phyloP scores from a whole-genome alignment of 108 stramenopile species.

The Aurantiochytrium sp. region DNA sequence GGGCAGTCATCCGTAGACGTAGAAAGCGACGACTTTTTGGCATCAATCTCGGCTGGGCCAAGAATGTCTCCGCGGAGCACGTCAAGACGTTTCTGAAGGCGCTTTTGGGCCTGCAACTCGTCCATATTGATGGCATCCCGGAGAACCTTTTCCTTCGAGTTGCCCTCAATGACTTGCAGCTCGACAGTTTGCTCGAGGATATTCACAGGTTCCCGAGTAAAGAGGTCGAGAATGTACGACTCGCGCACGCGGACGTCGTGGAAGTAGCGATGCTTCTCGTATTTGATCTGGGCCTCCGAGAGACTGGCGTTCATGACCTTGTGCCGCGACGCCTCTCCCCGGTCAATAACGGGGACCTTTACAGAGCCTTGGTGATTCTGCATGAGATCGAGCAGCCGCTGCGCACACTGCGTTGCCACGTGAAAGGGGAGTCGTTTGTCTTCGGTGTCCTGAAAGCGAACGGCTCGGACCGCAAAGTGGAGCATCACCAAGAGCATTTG shows the following conservation, averaged over 20 bases:
- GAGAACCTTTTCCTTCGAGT: not conserved
- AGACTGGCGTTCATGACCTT: not conserved
- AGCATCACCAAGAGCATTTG: constrained; percentile 10
- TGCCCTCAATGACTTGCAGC: not conserved
- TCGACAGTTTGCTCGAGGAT: constrained; percentile 8
- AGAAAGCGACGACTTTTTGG: no score
- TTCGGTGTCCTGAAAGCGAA: not conserved
- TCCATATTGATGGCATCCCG: not conserved
- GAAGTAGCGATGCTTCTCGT: constrained; percentile 1
- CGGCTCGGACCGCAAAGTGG: not conserved
- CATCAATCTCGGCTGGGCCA: no score
- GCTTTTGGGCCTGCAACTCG: not conserved
- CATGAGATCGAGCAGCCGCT: not conserved
- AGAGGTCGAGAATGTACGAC: not conserved
- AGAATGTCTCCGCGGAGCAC: not conserved
- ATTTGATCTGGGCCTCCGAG: not conserved
- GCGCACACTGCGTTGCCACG: not conserved
- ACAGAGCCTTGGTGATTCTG: not conserved
- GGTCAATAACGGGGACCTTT: not conserved
- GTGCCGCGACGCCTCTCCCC: not conserved
- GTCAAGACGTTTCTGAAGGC: not conserved
- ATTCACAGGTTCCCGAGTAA: not conserved
- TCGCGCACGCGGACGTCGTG: not conserved
- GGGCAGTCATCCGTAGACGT: no score
- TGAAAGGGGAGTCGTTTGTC: not conserved